Conservation (phyloP, 805 yeast genomes). For the Starmerella roubikii region DNA sequence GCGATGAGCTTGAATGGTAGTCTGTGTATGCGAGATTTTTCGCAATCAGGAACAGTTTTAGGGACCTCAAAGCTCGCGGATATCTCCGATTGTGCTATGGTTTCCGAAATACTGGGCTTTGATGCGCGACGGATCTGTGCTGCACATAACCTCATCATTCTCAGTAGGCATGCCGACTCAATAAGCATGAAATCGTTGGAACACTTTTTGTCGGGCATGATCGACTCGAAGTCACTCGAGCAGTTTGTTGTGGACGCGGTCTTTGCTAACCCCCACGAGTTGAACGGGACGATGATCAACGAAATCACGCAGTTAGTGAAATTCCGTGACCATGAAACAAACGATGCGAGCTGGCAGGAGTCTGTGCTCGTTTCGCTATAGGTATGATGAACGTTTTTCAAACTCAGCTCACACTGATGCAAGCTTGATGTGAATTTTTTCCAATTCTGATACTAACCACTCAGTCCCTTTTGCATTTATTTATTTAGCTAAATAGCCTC, state of each 20-base stretch:
- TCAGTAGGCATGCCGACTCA: conserved; percentile 13
- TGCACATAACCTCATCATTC: conserved; percentile 14
- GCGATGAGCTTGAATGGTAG: neutral
- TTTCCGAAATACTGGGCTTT: conserved; percentile 3
- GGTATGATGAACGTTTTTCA: conserved; percentile 22
- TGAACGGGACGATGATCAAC: conserved; percentile 14
- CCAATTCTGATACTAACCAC: conserved; percentile 20
- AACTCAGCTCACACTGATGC: conserved; percentile 27
- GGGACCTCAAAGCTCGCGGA: neutral
- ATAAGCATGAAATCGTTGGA: conserved; percentile 8
- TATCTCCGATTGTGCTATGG: neutral
- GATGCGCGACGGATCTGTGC: conserved; percentile 12
- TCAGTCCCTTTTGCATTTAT: neutral
- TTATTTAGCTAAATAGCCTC: too few relatives aligned
- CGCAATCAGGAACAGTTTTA: neutral
- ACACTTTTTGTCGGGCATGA: conserved; percentile 1
- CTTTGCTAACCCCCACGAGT: conserved; percentile 2
- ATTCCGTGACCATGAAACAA: conserved; percentile 4
- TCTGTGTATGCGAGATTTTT: neutral
- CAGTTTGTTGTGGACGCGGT: conserved; percentile 11
- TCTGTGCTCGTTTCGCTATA: conserved; percentile 6
- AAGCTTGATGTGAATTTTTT: conserved; percentile 22
- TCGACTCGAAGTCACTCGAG: conserved; percentile 3
- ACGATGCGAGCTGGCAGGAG: conserved; percentile 6
- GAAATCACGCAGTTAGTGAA: conserved; percentile 10